These are phyloP conservation scores for Helenozyma rhizophorensis DNA, from an alignment of 805 yeast genomes.

Conservation along the genomic window DNA sequence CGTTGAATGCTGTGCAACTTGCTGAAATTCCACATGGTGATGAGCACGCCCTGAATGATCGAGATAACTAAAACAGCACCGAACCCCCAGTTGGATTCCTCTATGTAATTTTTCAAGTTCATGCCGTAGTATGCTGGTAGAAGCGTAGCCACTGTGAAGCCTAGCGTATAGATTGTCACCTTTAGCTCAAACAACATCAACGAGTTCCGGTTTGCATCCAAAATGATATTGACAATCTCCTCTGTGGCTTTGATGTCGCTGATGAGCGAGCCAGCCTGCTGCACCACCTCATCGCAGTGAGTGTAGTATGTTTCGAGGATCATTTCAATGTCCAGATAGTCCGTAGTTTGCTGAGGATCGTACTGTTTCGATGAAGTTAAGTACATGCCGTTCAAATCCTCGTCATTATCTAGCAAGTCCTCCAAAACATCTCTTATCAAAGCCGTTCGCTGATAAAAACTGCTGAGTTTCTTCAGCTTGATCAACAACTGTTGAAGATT, in stretches of 20 bases:
- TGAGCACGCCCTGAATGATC: conserved; percentile 46
- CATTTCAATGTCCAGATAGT: conserved; percentile 78
- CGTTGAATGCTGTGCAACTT: conserved; percentile 59
- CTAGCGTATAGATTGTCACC: conserved; percentile 77
- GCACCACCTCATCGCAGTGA: conserved; percentile 91
- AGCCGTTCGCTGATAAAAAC: conserved; percentile 69
- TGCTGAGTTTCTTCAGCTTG: conserved; percentile 64
- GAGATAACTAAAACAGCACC: conserved; percentile 52
- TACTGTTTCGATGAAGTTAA: conserved; percentile 41
- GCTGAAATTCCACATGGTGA: conserved; percentile 54
- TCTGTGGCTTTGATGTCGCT: conserved; percentile 87
- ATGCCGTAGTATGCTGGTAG: conserved; percentile 88
- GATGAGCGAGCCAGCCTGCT: conserved; percentile 77
- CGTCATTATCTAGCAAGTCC: conserved; percentile 81
- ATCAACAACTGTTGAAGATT: conserved; percentile 69
- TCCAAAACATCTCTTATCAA: conserved; percentile 79
- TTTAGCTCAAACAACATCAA: conserved; percentile 82
- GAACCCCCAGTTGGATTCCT: conserved; percentile 63
- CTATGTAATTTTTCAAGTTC: conserved; percentile 76
- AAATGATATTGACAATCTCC: conserved; percentile 84
- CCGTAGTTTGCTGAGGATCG: conserved; percentile 19
- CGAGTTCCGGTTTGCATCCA: conserved; percentile 88
- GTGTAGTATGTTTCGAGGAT: conserved; percentile 83
- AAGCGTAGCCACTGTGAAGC: conserved; percentile 79
- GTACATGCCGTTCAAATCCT: conserved; percentile 77